phyloP scores from a whole-genome alignment of 1,284 basidiomycete species.

The Trichosporon asahii region DNA sequence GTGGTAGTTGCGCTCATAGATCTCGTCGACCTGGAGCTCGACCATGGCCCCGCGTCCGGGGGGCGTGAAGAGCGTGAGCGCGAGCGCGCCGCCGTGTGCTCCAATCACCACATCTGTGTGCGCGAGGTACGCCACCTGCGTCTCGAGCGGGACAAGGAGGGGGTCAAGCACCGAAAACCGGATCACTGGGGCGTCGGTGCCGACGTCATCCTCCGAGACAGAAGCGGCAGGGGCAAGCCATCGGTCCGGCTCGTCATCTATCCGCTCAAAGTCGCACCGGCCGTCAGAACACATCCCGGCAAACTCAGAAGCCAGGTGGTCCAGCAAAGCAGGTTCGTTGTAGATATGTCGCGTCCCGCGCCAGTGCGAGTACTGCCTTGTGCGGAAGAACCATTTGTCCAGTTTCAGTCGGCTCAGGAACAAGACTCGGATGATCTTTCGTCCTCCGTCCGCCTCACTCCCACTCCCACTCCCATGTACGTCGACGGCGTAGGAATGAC shows the following conservation, averaged over 20 bases:
- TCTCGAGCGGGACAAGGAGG: constrained; percentile 31
- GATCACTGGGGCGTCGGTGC: background rate
- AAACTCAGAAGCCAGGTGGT: constrained; percentile 27
- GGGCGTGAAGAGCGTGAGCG: constrained; percentile 43
- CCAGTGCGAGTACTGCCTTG: constrained; percentile 40
- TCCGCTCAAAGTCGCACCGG: constrained; percentile 36
- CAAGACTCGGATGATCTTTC: constrained; percentile 36
- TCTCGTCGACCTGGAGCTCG: constrained; percentile 38
- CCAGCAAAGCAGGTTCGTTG: constrained; percentile 41
- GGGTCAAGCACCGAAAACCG: constrained; percentile 34
- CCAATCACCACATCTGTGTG: constrained; percentile 39
- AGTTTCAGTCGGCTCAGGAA: constrained; percentile 44
- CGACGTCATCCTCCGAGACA: background rate
- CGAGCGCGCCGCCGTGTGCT: constrained; percentile 46
- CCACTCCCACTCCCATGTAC: no score
- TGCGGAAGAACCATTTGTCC: constrained; percentile 25
- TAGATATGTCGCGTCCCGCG: constrained; percentile 38
- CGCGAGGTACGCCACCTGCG: constrained; percentile 43
- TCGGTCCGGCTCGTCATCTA: constrained; percentile 33
- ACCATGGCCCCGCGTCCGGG: constrained; percentile 36
- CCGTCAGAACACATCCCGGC: background rate
- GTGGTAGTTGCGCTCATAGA: constrained; percentile 34
- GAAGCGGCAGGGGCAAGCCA: constrained; percentile 24
- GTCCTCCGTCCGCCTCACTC: no score
- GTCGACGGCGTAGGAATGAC: background rate